A percentile compares a stretch with the other conserved stretches of the same genome.
phyloP scores from a whole-genome alignment of 2,329 filamentous ascomycete species.

The Pseudocercospora crystallina region DNA sequence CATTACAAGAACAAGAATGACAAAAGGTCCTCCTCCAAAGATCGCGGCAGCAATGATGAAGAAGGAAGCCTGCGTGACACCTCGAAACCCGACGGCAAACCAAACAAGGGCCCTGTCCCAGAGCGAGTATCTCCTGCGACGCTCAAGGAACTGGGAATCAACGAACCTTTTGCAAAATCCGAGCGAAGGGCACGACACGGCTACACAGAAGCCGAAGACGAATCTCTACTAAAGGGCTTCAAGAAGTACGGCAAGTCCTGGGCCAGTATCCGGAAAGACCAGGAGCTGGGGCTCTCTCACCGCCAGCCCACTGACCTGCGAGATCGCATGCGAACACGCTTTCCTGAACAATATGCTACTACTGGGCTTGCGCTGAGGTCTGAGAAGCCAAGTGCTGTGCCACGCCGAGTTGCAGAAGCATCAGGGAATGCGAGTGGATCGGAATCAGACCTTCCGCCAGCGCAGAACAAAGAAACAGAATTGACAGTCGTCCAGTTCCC shows the following conservation, averaged over 20 bases:
- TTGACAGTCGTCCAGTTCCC: too few species aligned
- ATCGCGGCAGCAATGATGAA: background rate
- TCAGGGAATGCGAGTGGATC: background rate
- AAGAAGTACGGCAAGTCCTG: conserved; percentile 59
- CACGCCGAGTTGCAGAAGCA: background rate
- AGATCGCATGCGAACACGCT: conserved; percentile 62
- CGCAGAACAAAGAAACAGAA: background rate
- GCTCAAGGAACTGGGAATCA: conserved; percentile 48
- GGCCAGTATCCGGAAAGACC: conserved; percentile 59
- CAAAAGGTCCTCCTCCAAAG: background rate
- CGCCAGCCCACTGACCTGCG: conserved; percentile 60
- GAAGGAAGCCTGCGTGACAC: background rate
- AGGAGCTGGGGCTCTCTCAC: conserved; percentile 50
- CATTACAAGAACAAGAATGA: conserved; percentile 19
- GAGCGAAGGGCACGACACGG: conserved; percentile 55
- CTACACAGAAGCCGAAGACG: conserved; percentile 59
- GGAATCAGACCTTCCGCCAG: too few species aligned
- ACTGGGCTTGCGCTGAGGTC: conserved; percentile 45
- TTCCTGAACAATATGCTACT: conserved; percentile 56
- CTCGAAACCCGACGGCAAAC: background rate
- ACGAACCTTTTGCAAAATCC: conserved; percentile 50
- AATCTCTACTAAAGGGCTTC: conserved; percentile 59
- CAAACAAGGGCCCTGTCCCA: conserved; percentile 21
- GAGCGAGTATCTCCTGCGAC: conserved; percentile 34
- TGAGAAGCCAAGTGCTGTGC: conserved; percentile 21